These are phyloP conservation scores for Clitopilus passeckerianus DNA, from an alignment of 768 basidiomycete species.

Conservation along the genomic window DNA sequence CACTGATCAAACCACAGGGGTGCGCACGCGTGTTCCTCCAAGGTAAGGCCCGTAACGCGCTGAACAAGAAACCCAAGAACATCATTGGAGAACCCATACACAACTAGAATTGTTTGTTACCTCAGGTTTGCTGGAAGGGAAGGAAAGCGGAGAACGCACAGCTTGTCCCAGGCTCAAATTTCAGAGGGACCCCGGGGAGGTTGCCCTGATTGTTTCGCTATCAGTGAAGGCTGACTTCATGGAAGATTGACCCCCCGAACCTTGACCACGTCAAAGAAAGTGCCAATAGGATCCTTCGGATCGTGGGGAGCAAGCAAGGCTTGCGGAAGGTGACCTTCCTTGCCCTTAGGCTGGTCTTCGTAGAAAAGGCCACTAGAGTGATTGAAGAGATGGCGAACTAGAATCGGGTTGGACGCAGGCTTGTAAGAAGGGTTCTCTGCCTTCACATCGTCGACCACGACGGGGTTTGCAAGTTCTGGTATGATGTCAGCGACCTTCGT, in stretches of 20 bases:
- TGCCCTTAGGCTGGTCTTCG: not conserved
- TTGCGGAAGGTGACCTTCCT: conserved; percentile 2
- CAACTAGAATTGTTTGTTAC: conserved; percentile 7
- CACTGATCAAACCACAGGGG: not conserved
- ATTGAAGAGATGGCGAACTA: conserved; percentile 15
- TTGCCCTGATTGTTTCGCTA: conserved; percentile 12
- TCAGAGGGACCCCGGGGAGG: conserved; percentile 16
- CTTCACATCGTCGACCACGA: conserved; percentile 8
- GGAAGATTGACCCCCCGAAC: conserved; percentile 1
- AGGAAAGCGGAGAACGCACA: conserved; percentile 13
- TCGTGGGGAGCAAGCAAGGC: conserved; percentile 7
- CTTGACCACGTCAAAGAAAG: conserved; percentile 13
- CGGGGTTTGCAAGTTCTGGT: conserved; percentile 21
- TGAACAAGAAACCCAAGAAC: conserved; percentile 22
- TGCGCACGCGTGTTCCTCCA: conserved; percentile 23
- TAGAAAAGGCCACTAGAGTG: conserved; percentile 21
- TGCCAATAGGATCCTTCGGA: conserved; percentile 12
- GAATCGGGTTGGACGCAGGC: conserved; percentile 12
- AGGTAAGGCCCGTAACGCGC: conserved; percentile 15
- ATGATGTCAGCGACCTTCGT: conserved; percentile 20
- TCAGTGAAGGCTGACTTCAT: not conserved
- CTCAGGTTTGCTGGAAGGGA: not conserved
- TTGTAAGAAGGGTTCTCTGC: not conserved
- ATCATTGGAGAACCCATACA: conserved; percentile 19
- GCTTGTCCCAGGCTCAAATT: conserved; percentile 22